These are phyloP conservation scores for Tulasnella sp. DNA, from an alignment of 768 basidiomycete genomes.

Conservation along the genomic window DNA sequence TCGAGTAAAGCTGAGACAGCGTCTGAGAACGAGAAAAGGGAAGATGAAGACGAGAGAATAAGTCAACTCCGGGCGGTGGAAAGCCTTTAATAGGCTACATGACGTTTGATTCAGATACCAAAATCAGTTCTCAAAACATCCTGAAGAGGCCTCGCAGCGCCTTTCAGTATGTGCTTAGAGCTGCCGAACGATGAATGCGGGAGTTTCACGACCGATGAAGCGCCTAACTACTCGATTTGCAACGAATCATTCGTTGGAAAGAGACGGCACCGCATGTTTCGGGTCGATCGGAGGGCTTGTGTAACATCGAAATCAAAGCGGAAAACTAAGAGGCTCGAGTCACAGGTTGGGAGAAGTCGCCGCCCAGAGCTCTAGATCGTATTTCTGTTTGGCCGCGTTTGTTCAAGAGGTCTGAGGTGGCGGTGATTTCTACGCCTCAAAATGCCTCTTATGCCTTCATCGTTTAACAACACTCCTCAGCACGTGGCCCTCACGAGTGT, in stretches of 20 bases:
- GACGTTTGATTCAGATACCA: not conserved
- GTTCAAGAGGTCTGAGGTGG: not conserved
- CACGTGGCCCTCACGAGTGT: not conserved
- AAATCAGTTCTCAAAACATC: not conserved
- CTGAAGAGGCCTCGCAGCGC: not conserved
- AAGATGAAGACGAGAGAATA: not conserved
- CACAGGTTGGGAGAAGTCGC: not conserved
- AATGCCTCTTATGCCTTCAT: slow-evolving; percentile 15
- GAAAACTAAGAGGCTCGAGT: not conserved
- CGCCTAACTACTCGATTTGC: not conserved
- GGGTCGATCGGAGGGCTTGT: not conserved
- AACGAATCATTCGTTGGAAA: not conserved
- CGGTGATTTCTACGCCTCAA: not conserved
- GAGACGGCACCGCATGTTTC: not conserved
- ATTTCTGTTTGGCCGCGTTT: not conserved
- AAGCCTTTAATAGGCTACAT: not conserved
- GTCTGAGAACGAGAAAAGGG: not conserved
- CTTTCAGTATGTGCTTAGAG: not conserved
- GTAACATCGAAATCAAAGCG: not conserved
- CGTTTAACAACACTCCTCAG: not conserved
- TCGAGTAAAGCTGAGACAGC: not conserved
- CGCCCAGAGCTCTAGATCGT: not conserved
- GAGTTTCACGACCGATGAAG: not conserved
- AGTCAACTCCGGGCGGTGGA: not conserved
- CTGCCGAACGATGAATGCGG: not conserved